Evolutionary conservation across 2,329 filamentous ascomycete genomes (phyloP), one percentile per base, ranked within the genome.

Genomic region (Penicillium sp.): DNA sequence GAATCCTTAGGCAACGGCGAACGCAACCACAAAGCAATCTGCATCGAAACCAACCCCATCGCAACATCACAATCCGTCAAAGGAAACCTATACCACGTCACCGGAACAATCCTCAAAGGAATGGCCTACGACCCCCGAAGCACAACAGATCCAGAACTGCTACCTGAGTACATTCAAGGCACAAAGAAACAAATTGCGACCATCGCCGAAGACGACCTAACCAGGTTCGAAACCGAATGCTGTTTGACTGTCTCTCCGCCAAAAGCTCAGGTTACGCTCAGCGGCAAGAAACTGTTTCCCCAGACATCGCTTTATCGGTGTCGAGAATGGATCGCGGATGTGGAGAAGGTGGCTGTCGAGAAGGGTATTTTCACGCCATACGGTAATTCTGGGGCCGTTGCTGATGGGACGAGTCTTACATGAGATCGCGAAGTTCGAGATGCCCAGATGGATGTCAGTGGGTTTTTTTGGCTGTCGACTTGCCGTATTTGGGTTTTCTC

Each of bases 1-100:
- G 54, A 57, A 24, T 52, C 50, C 15, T 41, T 54, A 15, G 54
- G 54, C 13, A 25, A 27, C 27, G 39, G 29, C 3, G 31, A 49
- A 25, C 50, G 42, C 18, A 58, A 58, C 42, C 52, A 58, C 31
- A 42, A 55, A 18, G 52, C 56, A 6, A 53, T 57, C 37, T 57
- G 53, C 41, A 57, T 58, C 23, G 57, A 58, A 35, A 58, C 49
- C 4, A 10, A 47, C 9, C 55, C 52, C 31, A 31, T 35, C 53
- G 15, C 25, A 13, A 5, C 40, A 9, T 27, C 15, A n/a, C 32
- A n/a, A 18, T 32, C 48, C 5, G 32, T 44, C 27, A 38, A 28
- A 6, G 55, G 56, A 10, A 46, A 18, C 24, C 35, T 55, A 2
- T 50, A 58, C 32, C 52, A 60, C 29, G 56, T 60, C 6, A 52